Conservation (phyloP, 192 early-diverging fungal species). For the Phycomyces nitens region DNA sequence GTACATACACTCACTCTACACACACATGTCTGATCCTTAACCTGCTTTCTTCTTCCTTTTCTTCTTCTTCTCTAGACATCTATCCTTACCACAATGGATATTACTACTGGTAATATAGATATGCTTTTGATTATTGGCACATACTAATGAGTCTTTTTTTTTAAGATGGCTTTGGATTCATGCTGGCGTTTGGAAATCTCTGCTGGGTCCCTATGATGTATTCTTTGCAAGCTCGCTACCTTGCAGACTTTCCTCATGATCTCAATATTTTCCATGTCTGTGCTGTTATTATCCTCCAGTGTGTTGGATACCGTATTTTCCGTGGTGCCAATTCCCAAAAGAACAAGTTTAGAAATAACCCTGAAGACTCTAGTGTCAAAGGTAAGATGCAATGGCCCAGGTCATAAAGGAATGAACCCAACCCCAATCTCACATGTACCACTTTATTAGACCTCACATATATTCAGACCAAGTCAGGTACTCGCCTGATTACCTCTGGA, state of each 20-base stretch:
- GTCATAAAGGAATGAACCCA: too few relatives aligned
- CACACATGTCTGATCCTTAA: background rate
- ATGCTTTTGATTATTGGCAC: too few relatives aligned
- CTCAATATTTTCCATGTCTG: conserved; percentile 39
- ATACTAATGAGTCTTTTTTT: too few relatives aligned
- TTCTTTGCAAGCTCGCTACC: conserved; percentile 84
- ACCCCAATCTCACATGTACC: too few relatives aligned
- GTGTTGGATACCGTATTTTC: conserved; percentile 81
- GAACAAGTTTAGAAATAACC: conserved; percentile 79
- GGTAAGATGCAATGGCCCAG: conserved; percentile 2
- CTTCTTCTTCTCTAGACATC: conserved; percentile 40
- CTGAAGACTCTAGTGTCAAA: conserved; percentile 50
- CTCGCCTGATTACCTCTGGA: conserved; percentile 74
- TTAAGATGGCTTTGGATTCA: conserved; percentile 90
- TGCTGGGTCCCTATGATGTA: conserved; percentile 93
- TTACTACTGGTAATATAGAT: conserved; percentile 56
- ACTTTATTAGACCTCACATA: conserved; percentile 64
- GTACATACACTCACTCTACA: background rate
- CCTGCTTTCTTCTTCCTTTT: conserved; percentile 4
- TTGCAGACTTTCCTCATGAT: conserved; percentile 64
- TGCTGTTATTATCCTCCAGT: conserved; percentile 50
- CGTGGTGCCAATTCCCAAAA: conserved; percentile 87
- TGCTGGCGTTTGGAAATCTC: conserved; percentile 75
- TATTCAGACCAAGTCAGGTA: conserved; percentile 79
- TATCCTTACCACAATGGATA: conserved; percentile 94